Evolutionary conservation across 495 filamentous ascomycete species (phyloP), one percentile per base, ranked within the genome.

Genomic region (Penicillium paxilli): DNA sequence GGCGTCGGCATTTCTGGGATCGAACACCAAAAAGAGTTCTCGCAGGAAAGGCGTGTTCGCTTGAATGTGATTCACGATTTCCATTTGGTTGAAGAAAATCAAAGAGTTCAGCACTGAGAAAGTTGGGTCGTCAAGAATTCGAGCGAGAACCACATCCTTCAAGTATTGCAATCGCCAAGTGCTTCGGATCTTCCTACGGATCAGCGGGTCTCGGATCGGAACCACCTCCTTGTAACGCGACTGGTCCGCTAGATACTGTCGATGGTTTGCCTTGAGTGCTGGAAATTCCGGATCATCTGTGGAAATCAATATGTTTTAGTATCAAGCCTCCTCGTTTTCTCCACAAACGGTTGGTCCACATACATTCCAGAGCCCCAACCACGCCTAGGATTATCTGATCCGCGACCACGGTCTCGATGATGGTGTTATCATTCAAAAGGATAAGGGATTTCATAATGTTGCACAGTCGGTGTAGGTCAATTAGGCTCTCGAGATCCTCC

Each of bases 81-180:
- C 94, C 58, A 98, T 92, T 75, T 98, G 94, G 69, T 97, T 92
- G 80, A 92, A 98, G 77, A 96, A 98, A 52, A 98, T 98, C 64
- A 98, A 80, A 40, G 91, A 96, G 76, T 98, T 98, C 50, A 98
- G 86, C 25, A 98, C 93, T 14, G 90, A 94, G 63, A 98, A 98
- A 24, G 94, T 98, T 51, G 93, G 94, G 65, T 98, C 94, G 69
- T 98, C 94, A 35, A 98, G 80, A 53, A 98, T 98, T 44, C 94
- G 86, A 21, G 94, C 94, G 37, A 98, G 81, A 5, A 98, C 94
- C 47, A 98, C 94, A 61, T 98, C 94, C 70, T 98, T 98, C n/a
- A 98, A 77, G 67, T 98, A 98, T 64, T 96, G 94, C 17, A 98
- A 73, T 47, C 94, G 90, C 76, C 95, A 98, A 1, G 94, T 98